Conservation (phyloP, 306 rosid genomes). For the Lablab purpureus region DNA sequence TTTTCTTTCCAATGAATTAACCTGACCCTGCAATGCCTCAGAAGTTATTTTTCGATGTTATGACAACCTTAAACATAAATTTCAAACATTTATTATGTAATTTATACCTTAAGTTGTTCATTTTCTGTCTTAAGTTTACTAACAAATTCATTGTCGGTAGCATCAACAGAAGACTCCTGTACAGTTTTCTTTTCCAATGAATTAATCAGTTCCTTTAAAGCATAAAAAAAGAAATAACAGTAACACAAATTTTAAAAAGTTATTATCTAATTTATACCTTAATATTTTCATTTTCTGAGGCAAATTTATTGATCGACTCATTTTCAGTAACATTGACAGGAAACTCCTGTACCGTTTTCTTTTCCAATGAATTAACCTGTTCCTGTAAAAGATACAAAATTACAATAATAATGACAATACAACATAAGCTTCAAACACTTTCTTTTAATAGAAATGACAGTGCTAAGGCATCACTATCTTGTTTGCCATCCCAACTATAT, state of each 20-base stretch:
- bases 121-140: conserved; percentile 67
- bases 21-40: conserved; percentile 65
- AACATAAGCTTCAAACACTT: conserved; percentile 17
- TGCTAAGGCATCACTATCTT: too few species aligned
- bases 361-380: conserved; percentile 43
- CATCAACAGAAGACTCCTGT: conserved; percentile 53
- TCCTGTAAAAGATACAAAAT: conserved; percentile 32
- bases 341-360: conserved; percentile 46
- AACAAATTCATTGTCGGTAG: conserved; percentile 59
- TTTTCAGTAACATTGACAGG: conserved; percentile 56
- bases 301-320: conserved; percentile 58
- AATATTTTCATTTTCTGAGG: conserved; percentile 72
- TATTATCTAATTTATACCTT: conserved; percentile 54
- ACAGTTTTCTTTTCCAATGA: conserved; percentile 43
- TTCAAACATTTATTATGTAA: conserved; percentile 10
- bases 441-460: neutral
- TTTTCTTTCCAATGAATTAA: conserved; percentile 74
- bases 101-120: conserved; percentile 70
- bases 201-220: conserved; percentile 38
- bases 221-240: neutral
- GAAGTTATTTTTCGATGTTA: conserved; percentile 33
- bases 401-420: neutral
- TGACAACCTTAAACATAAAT: conserved; percentile 21
- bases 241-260: conserved; percentile 15
- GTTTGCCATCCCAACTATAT: too few species aligned